These are phyloP conservation scores for Penicillium canescens DNA, from an alignment of 495 filamentous ascomycete genomes.

Conservation along the genomic window DNA sequence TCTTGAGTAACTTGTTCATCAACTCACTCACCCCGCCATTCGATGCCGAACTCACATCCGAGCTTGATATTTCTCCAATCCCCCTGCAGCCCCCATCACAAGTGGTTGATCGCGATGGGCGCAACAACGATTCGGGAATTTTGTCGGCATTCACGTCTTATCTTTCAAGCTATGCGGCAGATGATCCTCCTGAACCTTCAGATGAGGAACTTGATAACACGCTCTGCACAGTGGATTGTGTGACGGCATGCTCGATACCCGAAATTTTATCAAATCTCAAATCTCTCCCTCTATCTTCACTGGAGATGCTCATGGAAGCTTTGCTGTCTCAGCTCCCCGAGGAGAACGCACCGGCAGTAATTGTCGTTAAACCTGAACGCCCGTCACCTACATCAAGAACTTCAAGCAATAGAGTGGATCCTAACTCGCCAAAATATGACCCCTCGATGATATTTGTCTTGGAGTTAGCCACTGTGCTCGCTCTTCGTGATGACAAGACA, in stretches of 20 bases:
- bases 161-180: conserved; percentile 96
- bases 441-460: conserved; percentile 84
- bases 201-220: conserved; percentile 97
- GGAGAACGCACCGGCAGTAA: conserved; percentile 75
- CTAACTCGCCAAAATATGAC: conserved; percentile 68
- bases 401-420: conserved; percentile 50
- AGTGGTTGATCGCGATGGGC: conserved; percentile 83
- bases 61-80: conserved; percentile 77
- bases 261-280: conserved; percentile 83
- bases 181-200: conserved; percentile 95
- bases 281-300: conserved; percentile 63
- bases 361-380: conserved; percentile 83
- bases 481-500: conserved; percentile 72
- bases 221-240: conserved; percentile 88
- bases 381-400: conserved; percentile 52
- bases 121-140: conserved; percentile 74
- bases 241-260: conserved; percentile 83
- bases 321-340: conserved; percentile 85
- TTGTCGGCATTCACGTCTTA: conserved; percentile 94
- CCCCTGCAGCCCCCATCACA: conserved; percentile 90
- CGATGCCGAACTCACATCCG: conserved; percentile 67
- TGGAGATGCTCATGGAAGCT: conserved; percentile 68
- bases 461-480: conserved; percentile 83
- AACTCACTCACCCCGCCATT: conserved; percentile 91
- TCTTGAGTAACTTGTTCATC: conserved; percentile 93